Evolutionary conservation across 2,329 filamentous ascomycete genomes (phyloP).

Genomic region (Fonsecaea multimorphosa): DNA sequence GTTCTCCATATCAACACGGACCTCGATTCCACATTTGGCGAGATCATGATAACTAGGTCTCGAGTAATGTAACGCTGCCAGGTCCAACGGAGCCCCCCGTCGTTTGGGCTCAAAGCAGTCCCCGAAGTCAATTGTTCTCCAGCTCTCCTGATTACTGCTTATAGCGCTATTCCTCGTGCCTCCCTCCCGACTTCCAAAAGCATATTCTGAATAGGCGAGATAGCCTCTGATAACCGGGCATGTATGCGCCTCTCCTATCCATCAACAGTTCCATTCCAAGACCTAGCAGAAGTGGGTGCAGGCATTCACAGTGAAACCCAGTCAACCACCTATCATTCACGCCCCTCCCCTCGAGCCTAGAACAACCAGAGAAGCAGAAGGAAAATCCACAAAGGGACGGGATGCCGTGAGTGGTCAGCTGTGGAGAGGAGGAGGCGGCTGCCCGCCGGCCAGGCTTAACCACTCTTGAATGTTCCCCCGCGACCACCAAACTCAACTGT

Average conservation of each 20-base stretch:
- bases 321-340: neutral
- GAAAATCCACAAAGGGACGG: neutral
- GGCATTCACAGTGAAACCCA: neutral
- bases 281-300: neutral
- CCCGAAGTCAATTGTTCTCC: neutral
- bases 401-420: neutral
- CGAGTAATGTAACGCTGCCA: neutral
- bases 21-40: conserved; percentile 1
- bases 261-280: neutral
- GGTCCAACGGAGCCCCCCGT: neutral
- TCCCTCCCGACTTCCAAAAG: neutral
- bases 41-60: neutral
- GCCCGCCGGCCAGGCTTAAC: neutral
- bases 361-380: neutral
- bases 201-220: neutral
- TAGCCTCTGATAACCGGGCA: conserved; percentile 4
- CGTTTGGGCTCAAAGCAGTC: neutral
- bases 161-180: neutral
- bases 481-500: neutral
- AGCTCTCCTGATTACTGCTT: too few species aligned
- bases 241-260: neutral
- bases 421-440: neutral
- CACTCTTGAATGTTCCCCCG: conserved; percentile 2
- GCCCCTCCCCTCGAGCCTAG: neutral
- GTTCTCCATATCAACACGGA: neutral